phyloP scores from a whole-genome alignment of 345 rosid species.

The Microthlaspi erraticum region DNA sequence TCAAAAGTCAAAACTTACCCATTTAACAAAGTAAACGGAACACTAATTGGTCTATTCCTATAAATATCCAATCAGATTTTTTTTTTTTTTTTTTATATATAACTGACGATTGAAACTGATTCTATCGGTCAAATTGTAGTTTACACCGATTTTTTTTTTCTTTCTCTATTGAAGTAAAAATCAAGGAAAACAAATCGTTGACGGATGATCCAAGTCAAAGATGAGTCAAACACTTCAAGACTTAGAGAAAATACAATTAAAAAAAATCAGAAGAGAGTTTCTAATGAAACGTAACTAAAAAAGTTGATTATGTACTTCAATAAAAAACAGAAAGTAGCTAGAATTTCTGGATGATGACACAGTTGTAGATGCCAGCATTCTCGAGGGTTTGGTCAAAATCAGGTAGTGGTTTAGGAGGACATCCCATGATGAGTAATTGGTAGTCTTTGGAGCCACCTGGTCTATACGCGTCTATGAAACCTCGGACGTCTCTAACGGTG shows the following conservation, averaged over 20 bases:
- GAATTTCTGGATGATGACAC: slow-evolving; percentile 78
- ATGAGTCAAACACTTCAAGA: slow-evolving; percentile 52
- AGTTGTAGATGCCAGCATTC: slow-evolving; percentile 70
- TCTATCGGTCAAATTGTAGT: not conserved
- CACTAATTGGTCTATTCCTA: slow-evolving; percentile 5
- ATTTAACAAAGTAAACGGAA: slow-evolving; percentile 16
- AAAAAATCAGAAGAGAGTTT: not conserved
- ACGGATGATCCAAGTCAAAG: slow-evolving; percentile 3
- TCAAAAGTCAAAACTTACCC: slow-evolving; percentile 5
- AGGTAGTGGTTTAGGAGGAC: slow-evolving; percentile 68
- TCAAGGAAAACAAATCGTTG: slow-evolving; percentile 13
- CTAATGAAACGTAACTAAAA: not conserved
- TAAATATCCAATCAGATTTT: not conserved
- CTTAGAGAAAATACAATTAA: not conserved
- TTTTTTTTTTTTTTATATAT: not conserved
- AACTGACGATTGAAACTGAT: not conserved
- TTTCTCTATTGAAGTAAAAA: not conserved
- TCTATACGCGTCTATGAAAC: slow-evolving; percentile 64
- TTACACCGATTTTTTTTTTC: not conserved
- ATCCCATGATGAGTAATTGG: slow-evolving; percentile 76
- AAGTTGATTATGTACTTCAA: not conserved
- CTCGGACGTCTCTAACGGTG: slow-evolving; percentile 62
- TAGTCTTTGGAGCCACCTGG: slow-evolving; percentile 61
- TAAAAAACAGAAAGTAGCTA: slow-evolving; percentile 27
- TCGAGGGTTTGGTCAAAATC: slow-evolving; percentile 73